Percentiles rank a stretch among this genome's conserved stretches.
Conservation (phyloP, 208 protist species). For the Porcisia hertigi region DNA sequence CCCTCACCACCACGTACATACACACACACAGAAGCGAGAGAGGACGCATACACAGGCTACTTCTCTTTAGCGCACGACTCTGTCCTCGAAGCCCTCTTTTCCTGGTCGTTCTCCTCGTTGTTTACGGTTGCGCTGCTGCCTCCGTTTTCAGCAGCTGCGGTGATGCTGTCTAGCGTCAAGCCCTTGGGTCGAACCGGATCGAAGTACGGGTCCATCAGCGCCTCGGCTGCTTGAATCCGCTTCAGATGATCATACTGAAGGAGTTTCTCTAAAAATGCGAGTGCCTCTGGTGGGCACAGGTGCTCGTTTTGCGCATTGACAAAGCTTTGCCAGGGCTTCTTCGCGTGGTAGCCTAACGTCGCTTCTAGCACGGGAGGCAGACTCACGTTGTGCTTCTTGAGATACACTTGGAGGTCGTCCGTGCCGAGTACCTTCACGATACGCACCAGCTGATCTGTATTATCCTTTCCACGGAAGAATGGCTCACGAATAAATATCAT, state of each 20-base stretch:
- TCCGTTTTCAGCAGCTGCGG: background rate
- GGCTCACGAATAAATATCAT: conserved; percentile 99
- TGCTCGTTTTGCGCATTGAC: conserved; percentile 96
- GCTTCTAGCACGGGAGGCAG: conserved; percentile 92
- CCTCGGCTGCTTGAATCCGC: conserved; percentile 97
- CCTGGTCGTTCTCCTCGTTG: conserved; percentile 29
- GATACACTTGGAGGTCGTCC: conserved; percentile 95
- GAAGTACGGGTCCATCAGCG: conserved; percentile 99
- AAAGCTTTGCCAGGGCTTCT: conserved; percentile 94
- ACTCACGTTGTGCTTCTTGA: conserved; percentile 97
- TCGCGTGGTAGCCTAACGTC: conserved; percentile 80
- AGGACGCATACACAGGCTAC: background rate
- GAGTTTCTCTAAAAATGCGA: conserved; percentile 98
- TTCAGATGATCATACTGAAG: conserved; percentile 97
- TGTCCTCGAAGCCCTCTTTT: conserved; percentile 12
- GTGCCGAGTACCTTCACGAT: conserved; percentile 98
- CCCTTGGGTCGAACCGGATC: conserved; percentile 81
- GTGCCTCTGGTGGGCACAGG: conserved; percentile 95
- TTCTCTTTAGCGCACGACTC: background rate
- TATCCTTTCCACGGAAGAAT: conserved; percentile 99
- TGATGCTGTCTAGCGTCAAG: conserved; percentile 7
- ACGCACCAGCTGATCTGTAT: conserved; percentile 98
- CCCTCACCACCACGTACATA: background rate
- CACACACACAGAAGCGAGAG: background rate
- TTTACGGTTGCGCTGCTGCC: background rate